Evolutionary conservation across 2,329 filamentous ascomycete genomes (phyloP).

Genomic region (Fusarium sp.): DNA sequence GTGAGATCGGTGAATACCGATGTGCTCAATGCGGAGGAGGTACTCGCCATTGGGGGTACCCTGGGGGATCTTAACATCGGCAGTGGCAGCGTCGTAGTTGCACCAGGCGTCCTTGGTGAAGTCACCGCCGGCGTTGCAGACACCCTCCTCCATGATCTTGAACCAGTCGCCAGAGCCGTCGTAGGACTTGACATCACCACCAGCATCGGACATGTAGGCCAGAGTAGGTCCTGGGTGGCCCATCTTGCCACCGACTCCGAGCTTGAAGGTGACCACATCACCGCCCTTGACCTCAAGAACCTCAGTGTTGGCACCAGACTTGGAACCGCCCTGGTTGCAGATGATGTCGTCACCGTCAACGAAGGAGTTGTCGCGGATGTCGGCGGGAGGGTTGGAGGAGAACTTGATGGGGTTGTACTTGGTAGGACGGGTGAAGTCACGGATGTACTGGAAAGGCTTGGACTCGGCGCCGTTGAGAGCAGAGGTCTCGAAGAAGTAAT

Average conservation of each 20-base stretch:
- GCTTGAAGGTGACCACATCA: constrained; percentile 31
- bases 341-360: constrained; percentile 24
- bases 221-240: constrained; percentile 28
- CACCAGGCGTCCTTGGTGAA: constrained; percentile 34
- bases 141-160: constrained; percentile 33
- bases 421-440: constrained; percentile 29
- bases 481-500: constrained; percentile 25
- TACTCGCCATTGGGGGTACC: constrained; percentile 22
- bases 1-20: constrained; percentile 24
- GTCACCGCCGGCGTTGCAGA: constrained; percentile 24
- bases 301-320: constrained; percentile 1
- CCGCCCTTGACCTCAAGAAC: constrained; percentile 27
- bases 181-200: constrained; percentile 24
- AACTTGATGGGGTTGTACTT: constrained; percentile 35
- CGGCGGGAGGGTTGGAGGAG: constrained; percentile 27
- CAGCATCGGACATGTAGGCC: constrained; percentile 25
- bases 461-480: constrained; percentile 22
- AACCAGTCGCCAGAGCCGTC: constrained; percentile 23
- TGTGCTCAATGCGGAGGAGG: constrained; percentile 32
- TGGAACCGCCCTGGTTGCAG: constrained; percentile 24
- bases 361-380: constrained; percentile 30
- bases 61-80: constrained; percentile 26
- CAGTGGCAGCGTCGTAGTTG: constrained; percentile 21
- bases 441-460: constrained; percentile 27
- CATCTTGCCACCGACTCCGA: constrained; percentile 20